These are phyloP conservation scores for Wickerhamiella sorbophila DNA, from an alignment of 805 yeast genomes.

Conservation along the genomic window DNA sequence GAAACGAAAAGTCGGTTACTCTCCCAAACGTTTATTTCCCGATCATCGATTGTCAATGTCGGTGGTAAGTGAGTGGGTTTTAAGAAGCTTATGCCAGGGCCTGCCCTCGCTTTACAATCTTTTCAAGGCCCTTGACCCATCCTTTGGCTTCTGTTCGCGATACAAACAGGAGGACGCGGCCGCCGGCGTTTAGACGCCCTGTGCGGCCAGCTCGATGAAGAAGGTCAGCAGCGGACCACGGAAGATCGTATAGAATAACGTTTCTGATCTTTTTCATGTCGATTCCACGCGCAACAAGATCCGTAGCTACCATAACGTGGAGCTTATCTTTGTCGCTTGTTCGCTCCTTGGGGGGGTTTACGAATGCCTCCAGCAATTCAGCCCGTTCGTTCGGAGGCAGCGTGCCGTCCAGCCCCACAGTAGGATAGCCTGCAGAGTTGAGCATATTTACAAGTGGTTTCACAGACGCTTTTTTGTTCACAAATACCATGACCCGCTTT, in stretches of 20 bases:
- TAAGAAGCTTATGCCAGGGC: conserved; percentile 14
- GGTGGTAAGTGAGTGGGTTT: neutral
- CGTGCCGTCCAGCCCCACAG: conserved; percentile 52
- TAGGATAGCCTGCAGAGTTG: conserved; percentile 39
- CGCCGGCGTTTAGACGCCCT: conserved; percentile 79
- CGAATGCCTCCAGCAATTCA: conserved; percentile 42
- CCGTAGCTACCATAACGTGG: conserved; percentile 68
- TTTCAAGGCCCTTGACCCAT: conserved; percentile 73
- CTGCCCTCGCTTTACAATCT: conserved; percentile 37
- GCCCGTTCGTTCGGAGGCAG: conserved; percentile 48
- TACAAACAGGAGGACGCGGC: conserved; percentile 71
- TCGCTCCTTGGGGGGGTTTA: conserved; percentile 38
- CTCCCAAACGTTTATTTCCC: neutral
- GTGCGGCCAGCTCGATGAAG: conserved; percentile 91
- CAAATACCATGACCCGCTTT: conserved; percentile 74
- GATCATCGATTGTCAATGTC: neutral
- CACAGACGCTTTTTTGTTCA: conserved; percentile 58
- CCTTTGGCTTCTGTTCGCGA: conserved; percentile 52
- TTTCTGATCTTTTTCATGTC: conserved; percentile 73
- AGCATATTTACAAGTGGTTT: conserved; percentile 42
- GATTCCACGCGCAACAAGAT: conserved; percentile 77
- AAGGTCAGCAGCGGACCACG: conserved; percentile 69
- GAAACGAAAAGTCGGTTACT: conserved; percentile 1
- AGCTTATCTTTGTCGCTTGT: conserved; percentile 11
- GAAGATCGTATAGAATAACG: conserved; percentile 73